These are phyloP conservation scores for Apiotrichum montevideense DNA, from an alignment of 1,284 basidiomycete genomes.

Conservation along the genomic window DNA sequence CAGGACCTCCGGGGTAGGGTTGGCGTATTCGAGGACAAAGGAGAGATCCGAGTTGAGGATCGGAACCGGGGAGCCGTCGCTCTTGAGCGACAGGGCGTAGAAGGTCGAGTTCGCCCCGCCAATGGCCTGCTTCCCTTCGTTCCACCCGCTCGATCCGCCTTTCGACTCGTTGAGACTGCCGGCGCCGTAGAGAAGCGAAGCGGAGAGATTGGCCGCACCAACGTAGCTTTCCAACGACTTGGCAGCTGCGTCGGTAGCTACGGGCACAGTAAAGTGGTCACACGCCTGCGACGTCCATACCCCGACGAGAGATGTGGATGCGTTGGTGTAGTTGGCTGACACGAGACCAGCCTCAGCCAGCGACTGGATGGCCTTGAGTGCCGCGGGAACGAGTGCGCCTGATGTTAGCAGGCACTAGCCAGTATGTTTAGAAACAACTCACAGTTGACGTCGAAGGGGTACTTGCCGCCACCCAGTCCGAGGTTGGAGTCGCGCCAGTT, in stretches of 20 bases:
- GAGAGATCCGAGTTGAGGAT: conserved; percentile 48
- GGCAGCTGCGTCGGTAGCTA: conserved; percentile 39
- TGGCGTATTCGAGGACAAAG: conserved; percentile 48
- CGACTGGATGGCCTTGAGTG: conserved; percentile 49
- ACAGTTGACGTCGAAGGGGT: conserved; percentile 53
- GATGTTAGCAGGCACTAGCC: background rate
- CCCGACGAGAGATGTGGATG: conserved; percentile 29
- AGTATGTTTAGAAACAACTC: conserved; percentile 1
- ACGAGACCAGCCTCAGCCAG: conserved; percentile 46
- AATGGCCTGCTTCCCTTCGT: conserved; percentile 9
- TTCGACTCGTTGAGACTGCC: conserved; percentile 19
- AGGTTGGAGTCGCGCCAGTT: conserved; percentile 54
- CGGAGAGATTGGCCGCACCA: conserved; percentile 42
- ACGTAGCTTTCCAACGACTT: conserved; percentile 49
- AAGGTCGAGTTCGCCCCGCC: conserved; percentile 20
- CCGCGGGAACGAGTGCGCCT: conserved; percentile 52
- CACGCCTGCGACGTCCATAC: conserved; percentile 50
- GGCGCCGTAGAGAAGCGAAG: conserved; percentile 30
- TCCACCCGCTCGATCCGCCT: conserved; percentile 8
- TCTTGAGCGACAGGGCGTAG: conserved; percentile 45
- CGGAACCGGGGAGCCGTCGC: conserved; percentile 38
- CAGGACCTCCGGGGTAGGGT: conserved; percentile 37
- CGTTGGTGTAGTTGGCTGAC: conserved; percentile 37
- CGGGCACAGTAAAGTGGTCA: conserved; percentile 49
- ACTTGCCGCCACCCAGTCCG: conserved; percentile 51